phyloP scores from a whole-genome alignment of 805 yeast species.

The Saturnispora diversa region DNA sequence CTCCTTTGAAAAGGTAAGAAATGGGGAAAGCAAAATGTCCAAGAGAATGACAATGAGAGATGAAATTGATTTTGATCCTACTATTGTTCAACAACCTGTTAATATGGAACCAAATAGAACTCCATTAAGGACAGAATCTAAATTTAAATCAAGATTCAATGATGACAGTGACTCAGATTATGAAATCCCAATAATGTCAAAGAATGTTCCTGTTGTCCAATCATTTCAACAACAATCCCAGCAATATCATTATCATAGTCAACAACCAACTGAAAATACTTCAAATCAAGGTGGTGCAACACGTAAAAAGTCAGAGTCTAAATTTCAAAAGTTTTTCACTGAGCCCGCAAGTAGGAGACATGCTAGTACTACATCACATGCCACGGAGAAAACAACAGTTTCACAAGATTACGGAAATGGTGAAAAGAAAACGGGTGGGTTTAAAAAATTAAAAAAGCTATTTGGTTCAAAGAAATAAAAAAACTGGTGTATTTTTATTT shows the following conservation, averaged over 20 bases:
- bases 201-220: no score
- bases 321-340: slow-evolving; percentile 14
- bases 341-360: slow-evolving; percentile 15
- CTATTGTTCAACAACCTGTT: slow-evolving; percentile 23
- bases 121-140: no score
- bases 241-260: background rate
- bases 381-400: slow-evolving; percentile 23
- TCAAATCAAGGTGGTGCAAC: background rate
- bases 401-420: slow-evolving; percentile 14
- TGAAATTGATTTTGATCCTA: slow-evolving; percentile 10
- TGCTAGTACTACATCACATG: slow-evolving; percentile 10
- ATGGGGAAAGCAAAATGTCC: slow-evolving; percentile 26
- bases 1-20: slow-evolving; percentile 44
- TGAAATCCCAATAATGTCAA: slow-evolving; percentile 25
- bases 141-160: slow-evolving; percentile 46
- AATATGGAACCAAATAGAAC: no score
- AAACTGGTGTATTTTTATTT: background rate
- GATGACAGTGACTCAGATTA: slow-evolving; percentile 56
- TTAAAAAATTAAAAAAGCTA: slow-evolving; percentile 29
- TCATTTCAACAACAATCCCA: background rate
- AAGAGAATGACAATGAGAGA: slow-evolving; percentile 23
- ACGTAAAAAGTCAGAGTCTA: slow-evolving; percentile 10
- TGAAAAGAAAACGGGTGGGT: slow-evolving; percentile 29
- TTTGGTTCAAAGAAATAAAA: slow-evolving; percentile 23
- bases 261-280: background rate